These are phyloP conservation scores for Penicillium sp. DNA, from an alignment of 2,329 filamentous ascomycete genomes.

Conservation along the genomic window DNA sequence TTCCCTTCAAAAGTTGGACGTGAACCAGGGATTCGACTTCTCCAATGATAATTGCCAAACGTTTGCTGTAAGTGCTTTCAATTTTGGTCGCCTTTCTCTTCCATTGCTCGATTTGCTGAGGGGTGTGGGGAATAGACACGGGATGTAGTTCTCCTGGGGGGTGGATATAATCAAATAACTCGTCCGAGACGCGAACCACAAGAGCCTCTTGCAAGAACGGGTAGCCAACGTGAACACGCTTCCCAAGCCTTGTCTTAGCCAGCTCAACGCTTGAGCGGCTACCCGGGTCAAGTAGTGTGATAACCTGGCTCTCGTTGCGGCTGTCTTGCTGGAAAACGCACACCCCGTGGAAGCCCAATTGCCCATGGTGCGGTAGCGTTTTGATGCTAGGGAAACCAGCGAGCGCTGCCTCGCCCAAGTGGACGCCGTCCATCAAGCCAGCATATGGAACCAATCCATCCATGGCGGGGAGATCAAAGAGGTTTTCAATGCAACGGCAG, in stretches of 20 bases:
- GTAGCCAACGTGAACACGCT: conserved; percentile 86
- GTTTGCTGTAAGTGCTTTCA: conserved; percentile 84
- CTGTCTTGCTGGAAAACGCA: conserved; percentile 95
- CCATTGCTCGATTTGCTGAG: conserved; percentile 76
- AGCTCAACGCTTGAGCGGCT: conserved; percentile 64
- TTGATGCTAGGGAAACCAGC: conserved; percentile 91
- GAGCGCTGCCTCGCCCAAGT: conserved; percentile 75
- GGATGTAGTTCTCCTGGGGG: conserved; percentile 63
- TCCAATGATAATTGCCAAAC: conserved; percentile 82
- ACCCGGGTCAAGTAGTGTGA: conserved; percentile 75
- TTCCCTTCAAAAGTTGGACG: conserved; percentile 88
- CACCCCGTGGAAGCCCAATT: conserved; percentile 81
- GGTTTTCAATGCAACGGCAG: conserved; percentile 92
- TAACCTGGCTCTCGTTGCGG: conserved; percentile 91
- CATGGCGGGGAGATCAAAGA: conserved; percentile 88
- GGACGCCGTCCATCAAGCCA: conserved; percentile 77
- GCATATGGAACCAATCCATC: conserved; percentile 83
- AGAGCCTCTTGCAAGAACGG: conserved; percentile 94
- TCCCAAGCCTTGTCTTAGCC: conserved; percentile 75
- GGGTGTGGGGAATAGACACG: conserved; percentile 65
- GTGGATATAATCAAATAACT: conserved; percentile 82
- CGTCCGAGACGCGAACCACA: conserved; percentile 82
- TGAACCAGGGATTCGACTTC: conserved; percentile 84
- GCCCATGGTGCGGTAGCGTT: conserved; percentile 76
- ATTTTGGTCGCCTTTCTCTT: conserved; percentile 77